Evolutionary conservation across 805 yeast genomes (phyloP).

Genomic region (Hanseniaspora lachancei): DNA sequence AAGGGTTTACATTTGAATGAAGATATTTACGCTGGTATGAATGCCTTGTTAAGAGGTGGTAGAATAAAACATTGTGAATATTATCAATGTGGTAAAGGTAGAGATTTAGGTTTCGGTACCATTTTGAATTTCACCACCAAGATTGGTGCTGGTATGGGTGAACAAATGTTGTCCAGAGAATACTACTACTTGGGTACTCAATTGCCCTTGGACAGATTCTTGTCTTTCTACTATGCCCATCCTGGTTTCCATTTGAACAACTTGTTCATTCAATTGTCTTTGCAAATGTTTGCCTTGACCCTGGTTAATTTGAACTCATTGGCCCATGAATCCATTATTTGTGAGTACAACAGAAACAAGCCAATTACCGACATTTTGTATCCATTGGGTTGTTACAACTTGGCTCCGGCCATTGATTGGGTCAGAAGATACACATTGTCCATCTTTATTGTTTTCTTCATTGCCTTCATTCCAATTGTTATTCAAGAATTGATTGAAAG

Average conservation of each 20-base stretch:
- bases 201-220: conserved; percentile 65
- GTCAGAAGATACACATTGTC: conserved; percentile 68
- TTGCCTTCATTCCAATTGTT: conserved; percentile 65
- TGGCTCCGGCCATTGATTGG: conserved; percentile 67
- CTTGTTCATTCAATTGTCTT: conserved; percentile 61
- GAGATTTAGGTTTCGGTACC: conserved; percentile 80
- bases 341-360: conserved; percentile 50
- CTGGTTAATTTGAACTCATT: conserved; percentile 59
- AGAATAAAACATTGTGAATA: conserved; percentile 78
- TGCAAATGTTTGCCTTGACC: conserved; percentile 59
- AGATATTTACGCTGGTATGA: conserved; percentile 85
- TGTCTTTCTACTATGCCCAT: conserved; percentile 75
- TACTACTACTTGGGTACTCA: conserved; percentile 72
- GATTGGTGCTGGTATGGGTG: conserved; percentile 91
- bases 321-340: conserved; percentile 56
- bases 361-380: conserved; percentile 54
- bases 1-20: conserved; percentile 76
- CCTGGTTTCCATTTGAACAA: conserved; percentile 79
- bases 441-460: conserved; percentile 68
- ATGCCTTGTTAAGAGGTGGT: conserved; percentile 71
- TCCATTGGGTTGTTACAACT: conserved; percentile 64
- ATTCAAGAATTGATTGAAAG: conserved; percentile 72
- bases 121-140: conserved; percentile 75
- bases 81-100: conserved; percentile 82
- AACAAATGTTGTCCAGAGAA: conserved; percentile 74